phyloP scores from a whole-genome alignment of 2,329 filamentous ascomycete species.

The Dothistroma pini region DNA sequence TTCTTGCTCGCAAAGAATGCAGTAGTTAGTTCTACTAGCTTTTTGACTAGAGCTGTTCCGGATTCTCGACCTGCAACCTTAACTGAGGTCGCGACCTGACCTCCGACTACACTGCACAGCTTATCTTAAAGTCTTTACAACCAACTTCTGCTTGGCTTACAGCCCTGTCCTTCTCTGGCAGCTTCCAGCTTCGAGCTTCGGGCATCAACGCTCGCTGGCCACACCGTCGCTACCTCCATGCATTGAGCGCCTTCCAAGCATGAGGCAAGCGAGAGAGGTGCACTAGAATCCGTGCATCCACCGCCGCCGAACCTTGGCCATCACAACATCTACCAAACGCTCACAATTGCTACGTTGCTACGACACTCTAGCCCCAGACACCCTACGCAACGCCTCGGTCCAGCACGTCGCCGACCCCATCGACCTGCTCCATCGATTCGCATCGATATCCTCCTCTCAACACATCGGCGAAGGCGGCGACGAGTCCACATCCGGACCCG shows the following conservation, averaged over 20 bases:
- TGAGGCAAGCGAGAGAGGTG: neutral
- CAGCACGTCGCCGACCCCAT: neutral
- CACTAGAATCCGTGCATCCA: neutral
- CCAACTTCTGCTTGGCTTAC: neutral
- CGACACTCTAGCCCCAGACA: neutral
- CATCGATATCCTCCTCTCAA: neutral
- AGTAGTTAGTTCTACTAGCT: too few species aligned
- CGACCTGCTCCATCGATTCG: neutral
- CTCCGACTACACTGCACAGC: too few species aligned
- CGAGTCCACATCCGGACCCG: neutral
- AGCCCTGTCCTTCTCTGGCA: neutral
- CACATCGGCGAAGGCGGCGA: neutral
- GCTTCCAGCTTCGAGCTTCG: too few species aligned
- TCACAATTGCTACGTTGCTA: neutral
- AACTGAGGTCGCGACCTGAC: too few species aligned
- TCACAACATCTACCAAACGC: neutral
- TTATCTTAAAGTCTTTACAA: neutral
- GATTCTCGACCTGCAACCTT: too few species aligned
- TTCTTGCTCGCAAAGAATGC: too few species aligned
- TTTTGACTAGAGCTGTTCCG: too few species aligned
- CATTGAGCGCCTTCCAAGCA: neutral
- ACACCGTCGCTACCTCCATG: neutral
- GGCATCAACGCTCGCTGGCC: neutral
- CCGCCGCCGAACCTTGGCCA: neutral
- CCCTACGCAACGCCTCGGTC: neutral